Evolutionary conservation across 1,139 yeast species (phyloP).

Genomic region (Hyphopichia khmerensis): DNA sequence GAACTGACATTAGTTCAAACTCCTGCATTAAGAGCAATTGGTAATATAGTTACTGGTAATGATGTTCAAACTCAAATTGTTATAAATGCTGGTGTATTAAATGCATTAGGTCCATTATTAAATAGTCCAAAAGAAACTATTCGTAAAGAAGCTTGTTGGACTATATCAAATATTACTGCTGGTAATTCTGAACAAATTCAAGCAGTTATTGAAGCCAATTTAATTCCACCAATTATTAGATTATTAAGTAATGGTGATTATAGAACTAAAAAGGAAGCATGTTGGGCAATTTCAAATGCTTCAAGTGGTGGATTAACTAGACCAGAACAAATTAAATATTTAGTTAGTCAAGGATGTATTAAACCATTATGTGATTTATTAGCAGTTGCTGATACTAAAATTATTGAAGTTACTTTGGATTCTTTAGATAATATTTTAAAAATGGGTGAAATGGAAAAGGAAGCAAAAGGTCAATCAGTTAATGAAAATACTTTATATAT

Average conservation of each 20-base stretch:
- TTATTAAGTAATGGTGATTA: conserved; percentile 82
- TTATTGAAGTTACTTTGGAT: conserved; percentile 92
- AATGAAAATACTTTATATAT: conserved; percentile 89
- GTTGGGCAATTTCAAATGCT: conserved; percentile 99
- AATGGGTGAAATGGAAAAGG: conserved; percentile 92
- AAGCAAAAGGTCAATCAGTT: conserved; percentile 61
- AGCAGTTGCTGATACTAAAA: conserved; percentile 83
- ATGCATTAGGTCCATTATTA: conserved; percentile 78
- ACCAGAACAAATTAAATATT: conserved; percentile 91
- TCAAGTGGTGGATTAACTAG: conserved; percentile 90
- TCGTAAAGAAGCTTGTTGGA: conserved; percentile 98
- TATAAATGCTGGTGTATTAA: conserved; percentile 88
- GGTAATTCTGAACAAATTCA: conserved; percentile 95
- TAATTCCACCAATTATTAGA: conserved; percentile 89
- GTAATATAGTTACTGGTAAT: conserved; percentile 96
- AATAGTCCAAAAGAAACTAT: conserved; percentile 87
- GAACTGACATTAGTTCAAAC: conserved; percentile 88
- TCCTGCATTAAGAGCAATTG: conserved; percentile 96
- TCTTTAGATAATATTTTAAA: conserved; percentile 91
- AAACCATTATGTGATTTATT: conserved; percentile 94
- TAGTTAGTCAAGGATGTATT: conserved; percentile 93
- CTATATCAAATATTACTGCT: conserved; percentile 95
- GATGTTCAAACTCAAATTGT: conserved; percentile 94
- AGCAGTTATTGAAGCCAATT: conserved; percentile 91
- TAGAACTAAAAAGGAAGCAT: conserved; percentile 96